Percentiles rank a stretch among this genome's conserved stretches.
phyloP scores from a whole-genome alignment of 2,329 filamentous ascomycete species.

The Tolypocladium cylindrosporum region DNA sequence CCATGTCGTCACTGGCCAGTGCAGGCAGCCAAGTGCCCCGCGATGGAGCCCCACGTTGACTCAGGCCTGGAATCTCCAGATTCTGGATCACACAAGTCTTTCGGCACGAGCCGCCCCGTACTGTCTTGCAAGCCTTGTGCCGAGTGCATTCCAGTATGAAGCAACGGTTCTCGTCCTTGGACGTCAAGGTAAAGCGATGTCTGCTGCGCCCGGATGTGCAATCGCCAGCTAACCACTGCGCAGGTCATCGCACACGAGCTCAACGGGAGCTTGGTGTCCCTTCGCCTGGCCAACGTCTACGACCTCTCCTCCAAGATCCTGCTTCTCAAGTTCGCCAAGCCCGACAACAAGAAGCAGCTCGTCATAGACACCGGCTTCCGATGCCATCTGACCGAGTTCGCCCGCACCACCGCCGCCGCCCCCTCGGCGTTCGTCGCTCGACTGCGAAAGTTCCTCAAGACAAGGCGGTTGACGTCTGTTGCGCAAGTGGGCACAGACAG shows the following conservation, averaged over 20 bases:
- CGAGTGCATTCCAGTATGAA: slow-evolving; percentile 46
- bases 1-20: slow-evolving; percentile 1
- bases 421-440: slow-evolving; percentile 80
- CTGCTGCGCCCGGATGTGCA: background rate
- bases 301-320: slow-evolving; percentile 94
- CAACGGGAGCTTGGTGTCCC: slow-evolving; percentile 59
- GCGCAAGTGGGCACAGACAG: slow-evolving; percentile 86
- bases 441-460: slow-evolving; percentile 81
- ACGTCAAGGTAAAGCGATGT: slow-evolving; percentile 49
- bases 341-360: slow-evolving; percentile 79
- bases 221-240: slow-evolving; percentile 1
- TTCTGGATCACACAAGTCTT: background rate
- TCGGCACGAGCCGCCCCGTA: background rate
- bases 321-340: slow-evolving; percentile 88
- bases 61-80: background rate
- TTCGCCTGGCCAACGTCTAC: slow-evolving; percentile 89
- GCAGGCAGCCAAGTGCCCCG: slow-evolving; percentile 2
- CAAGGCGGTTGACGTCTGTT: slow-evolving; percentile 70
- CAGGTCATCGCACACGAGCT: slow-evolving; percentile 95
- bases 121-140: background rate
- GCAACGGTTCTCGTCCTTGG: slow-evolving; percentile 69
- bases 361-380: slow-evolving; percentile 93
- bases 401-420: slow-evolving; percentile 71
- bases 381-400: slow-evolving; percentile 86
- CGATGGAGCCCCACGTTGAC: slow-evolving; percentile 4